A percentile compares a stretch with the other conserved stretches of the same genome.
These are phyloP conservation scores for Hanseniaspora singularis DNA, from an alignment of 805 yeast species.

Conservation along the genomic window DNA sequence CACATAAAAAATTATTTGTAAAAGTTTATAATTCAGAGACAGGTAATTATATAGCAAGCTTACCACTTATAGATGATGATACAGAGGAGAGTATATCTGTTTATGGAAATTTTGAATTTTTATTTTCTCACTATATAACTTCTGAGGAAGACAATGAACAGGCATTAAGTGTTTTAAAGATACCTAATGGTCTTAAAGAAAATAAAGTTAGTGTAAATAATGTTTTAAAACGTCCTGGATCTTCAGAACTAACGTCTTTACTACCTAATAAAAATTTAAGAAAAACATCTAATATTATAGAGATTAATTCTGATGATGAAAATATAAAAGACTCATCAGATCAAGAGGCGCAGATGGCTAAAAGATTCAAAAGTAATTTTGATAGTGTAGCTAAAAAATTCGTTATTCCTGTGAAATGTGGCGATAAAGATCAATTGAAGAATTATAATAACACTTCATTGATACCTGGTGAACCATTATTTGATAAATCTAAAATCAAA, in stretches of 20 bases:
- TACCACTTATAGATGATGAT: constrained; percentile 18
- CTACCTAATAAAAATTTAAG: too few relatives aligned
- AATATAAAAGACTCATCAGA: neutral
- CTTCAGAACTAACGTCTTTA: too few relatives aligned
- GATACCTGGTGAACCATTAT: constrained; percentile 20
- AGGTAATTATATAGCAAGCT: constrained; percentile 29
- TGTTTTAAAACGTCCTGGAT: too few relatives aligned
- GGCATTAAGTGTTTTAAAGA: neutral
- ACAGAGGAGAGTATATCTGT: constrained; percentile 15
- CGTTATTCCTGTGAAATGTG: constrained; percentile 1
- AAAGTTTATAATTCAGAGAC: constrained; percentile 52
- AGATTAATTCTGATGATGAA: neutral
- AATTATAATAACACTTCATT: neutral
- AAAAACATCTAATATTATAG: constrained; percentile 9
- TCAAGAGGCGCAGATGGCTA: neutral
- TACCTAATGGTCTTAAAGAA: too few relatives aligned
- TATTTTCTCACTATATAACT: constrained; percentile 17
- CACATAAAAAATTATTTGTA: constrained; percentile 2
- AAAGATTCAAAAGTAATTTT: neutral
- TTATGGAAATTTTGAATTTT: constrained; percentile 21
- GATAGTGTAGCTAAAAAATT: neutral
- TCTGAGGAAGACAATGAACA: neutral
- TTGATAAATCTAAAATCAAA: constrained; percentile 29
- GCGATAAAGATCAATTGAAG: neutral
- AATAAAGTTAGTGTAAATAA: too few relatives aligned